Evolutionary conservation across 352 stramenopile genomes (phyloP), one percentile per base, ranked within the genome.

Genomic region (Globisporangium echinulatum): DNA sequence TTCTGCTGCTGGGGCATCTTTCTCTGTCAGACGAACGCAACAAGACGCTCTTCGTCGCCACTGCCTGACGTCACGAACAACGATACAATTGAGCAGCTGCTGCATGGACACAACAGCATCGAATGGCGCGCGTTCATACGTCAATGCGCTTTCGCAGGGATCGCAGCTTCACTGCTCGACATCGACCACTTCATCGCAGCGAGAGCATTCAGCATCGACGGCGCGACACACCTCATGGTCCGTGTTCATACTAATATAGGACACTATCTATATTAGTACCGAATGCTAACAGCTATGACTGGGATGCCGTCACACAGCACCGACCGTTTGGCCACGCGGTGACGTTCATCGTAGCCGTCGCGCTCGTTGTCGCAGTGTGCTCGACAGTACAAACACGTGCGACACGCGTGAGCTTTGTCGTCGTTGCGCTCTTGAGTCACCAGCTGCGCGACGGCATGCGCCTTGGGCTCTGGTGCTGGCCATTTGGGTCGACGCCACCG

Each of bases 111-210:
- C 15, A 50, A 13, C 48, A n/a, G 3, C n/a, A 47, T 47, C 42
- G 42, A 42, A n/a, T 73, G 69, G 69, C 48, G 57, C 7, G 47
- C 42, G 13, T 70, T 83, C 15, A 49, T 83, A 7, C 65, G 71
- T 63, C 78, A 70, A n/a, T 83, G 72, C 44, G 36, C 79, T 38
- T 49, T 76, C 3, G 78, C 75, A 1, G 69, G 59, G 0, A 39
- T 82, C 17, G 72, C 67, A 8, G 77, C 77, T 5, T 67, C 71
- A 7, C 59, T 86, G 25, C 66, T 92, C 3, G 82, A 89, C 49
- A 56, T 88, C 36, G 79, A 92, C 69, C 77, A 92, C 66, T 90
- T 92, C 59, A 82, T 90, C 61, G 75, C 74, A 13, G 79, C 82
- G 6, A 65, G 74, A n/a, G 64, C 72, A 1, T 66, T 87, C 47